A percentile compares a stretch with the other conserved stretches of the same genome.
phyloP scores from a whole-genome alignment of 2,329 filamentous ascomycete species.

The Talaromyces piceae region DNA sequence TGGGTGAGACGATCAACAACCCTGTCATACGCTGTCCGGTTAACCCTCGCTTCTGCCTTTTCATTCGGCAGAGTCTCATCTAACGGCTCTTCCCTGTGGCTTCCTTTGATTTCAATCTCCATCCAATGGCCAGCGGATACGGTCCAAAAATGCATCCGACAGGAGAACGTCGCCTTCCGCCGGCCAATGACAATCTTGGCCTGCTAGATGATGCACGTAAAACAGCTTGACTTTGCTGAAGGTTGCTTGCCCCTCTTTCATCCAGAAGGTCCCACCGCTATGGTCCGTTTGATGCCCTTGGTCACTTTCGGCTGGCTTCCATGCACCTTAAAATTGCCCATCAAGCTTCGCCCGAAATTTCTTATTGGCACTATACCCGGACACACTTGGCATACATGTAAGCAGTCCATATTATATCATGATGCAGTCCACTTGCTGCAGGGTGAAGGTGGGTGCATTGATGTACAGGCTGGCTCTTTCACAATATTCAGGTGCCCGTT shows the following conservation, averaged over 20 bases:
- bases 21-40: constrained; percentile 1
- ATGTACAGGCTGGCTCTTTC: background rate
- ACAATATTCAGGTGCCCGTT: background rate
- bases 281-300: background rate
- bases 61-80: constrained; percentile 6
- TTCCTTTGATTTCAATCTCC: background rate
- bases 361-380: background rate
- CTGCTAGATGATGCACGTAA: background rate
- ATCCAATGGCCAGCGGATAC: constrained; percentile 2
- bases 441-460: background rate
- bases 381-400: background rate
- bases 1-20: background rate
- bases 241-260: background rate
- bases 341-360: background rate
- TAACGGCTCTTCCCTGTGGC: constrained; percentile 4
- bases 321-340: background rate
- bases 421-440: background rate
- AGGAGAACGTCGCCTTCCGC: background rate
- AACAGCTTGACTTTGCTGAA: background rate
- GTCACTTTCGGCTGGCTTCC: background rate
- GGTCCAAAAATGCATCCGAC: background rate
- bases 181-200: background rate
- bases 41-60: constrained; percentile 7
- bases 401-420: background rate
- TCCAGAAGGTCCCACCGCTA: background rate